Base-by-base conservation (phyloP, 768 basidiomycete species). In the Russula sp. region DNA sequence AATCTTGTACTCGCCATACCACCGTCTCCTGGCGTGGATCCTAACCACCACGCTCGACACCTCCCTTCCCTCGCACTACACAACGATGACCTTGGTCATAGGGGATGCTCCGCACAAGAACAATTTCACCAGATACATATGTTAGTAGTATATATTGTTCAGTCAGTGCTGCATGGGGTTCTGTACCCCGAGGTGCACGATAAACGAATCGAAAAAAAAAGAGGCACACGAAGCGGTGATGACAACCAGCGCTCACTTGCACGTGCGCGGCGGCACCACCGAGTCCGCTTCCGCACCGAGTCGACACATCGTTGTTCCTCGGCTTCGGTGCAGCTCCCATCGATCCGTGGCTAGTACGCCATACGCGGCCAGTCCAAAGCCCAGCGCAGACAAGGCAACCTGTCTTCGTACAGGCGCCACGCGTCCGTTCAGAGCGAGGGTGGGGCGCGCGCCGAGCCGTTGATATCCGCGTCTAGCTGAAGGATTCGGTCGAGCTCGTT, bases 361-460 rank as follows among this genome's bases (percentile, higher is more conserved):
- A 88, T 3, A 80, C 3, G 22, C 34, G 22, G 22, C 58, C 87
- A 68, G 86, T 80, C 89, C 88, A 92, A n/a, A 90, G 77, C 3
- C 87, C 83, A 0, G 89, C 90, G 68, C 90, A 92, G 48, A 90
- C 77, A 43, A 91, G 76, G 64, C 91, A 93, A 87, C 86, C n/a
- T n/a, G 62, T 93, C 91, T 73, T 93, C 90, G 67, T 93, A 93
- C 13, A 92, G 76, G 29, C 83, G 81, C 88, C 89, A 90, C 8
- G 81, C 81, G 64, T 91, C 90, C 16, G 83, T 79, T 87, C 87
- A 90, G 8, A 55, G 18, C 34, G 57, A 48, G 14, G 52, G 41
- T 5, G 51, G 35, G 3, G 45, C 51, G 8, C 39, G 51, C 3
- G 39, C 39, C 22, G 22, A 36, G 52, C 52, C 58, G 38, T 38